Base-by-base conservation (phyloP, 495 filamentous ascomycete genomes). In the Copromyces sp. region DNA sequence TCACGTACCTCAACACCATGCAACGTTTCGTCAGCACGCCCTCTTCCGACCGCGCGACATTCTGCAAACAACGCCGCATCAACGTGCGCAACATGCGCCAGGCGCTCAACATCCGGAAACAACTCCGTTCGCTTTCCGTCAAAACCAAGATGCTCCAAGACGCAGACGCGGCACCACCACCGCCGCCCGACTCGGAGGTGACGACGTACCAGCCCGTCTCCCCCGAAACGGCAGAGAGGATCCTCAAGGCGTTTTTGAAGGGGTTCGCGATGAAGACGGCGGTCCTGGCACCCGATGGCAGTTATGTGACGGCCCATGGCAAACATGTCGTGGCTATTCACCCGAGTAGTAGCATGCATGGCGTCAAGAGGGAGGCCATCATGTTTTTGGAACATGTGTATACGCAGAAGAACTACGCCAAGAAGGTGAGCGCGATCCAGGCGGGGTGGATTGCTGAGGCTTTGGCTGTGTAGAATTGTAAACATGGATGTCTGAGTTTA, bases 321-420 rank as follows among this genome's bases (percentile, higher is more conserved):
- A 93, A 94, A 73, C 93, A 98, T 71, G 88, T 87, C 1, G 93
- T 99, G 9, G 89, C 92, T 0, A 92, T 99, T 37, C 96, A 99
- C 78, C 96, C 96, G 0, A 90, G 89, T 0, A 97, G 93, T 77
- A 91, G 92, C 3, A 78, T 99, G 6, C 93, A 93, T 77, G 93
- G 95, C 9, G 89, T 90, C 81, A 97, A 95, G 81, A 87, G 90
- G 71, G 95, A 98, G 84, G 95, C 93, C 0, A 95, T 99, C 75
- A 90, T 98, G 89, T 99, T 95, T 77, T 88, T 94, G 75, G 94
- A 99, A 80, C 94, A 95, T 81, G 94, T 99, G 3, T 98, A 92
- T 79, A 99, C 96, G 9, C 92, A 91, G 69, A 93, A 91, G 79
- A 94, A 90, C 76, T 99, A 96, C 82, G 96, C 92, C 16, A 91